phyloP scores from a whole-genome alignment of 116 monocot species.

The Phalaenopsis hybrid region DNA sequence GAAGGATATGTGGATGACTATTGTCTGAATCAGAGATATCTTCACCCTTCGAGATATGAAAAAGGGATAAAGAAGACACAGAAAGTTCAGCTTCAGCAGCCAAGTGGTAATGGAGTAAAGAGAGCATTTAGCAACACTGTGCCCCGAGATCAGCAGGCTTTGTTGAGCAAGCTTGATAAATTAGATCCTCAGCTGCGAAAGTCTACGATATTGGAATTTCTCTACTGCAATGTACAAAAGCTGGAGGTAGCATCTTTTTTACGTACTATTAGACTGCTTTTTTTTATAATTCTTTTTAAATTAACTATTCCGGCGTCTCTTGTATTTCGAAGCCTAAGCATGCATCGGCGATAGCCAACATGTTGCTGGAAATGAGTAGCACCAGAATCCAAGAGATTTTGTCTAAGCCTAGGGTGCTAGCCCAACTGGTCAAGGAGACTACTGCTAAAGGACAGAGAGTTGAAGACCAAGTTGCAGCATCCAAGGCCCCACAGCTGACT shows the following conservation, averaged over 20 bases:
- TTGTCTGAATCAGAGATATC: neutral
- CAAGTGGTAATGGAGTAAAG: constrained; percentile 3
- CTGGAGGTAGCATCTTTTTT: neutral
- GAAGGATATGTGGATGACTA: neutral
- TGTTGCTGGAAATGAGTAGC: neutral
- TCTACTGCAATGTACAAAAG: neutral
- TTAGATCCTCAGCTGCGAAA: neutral
- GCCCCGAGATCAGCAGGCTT: too few relatives aligned
- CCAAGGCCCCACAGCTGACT: neutral
- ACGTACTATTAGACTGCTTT: neutral
- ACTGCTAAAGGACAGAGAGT: neutral
- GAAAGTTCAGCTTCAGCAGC: neutral
- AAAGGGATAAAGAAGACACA: neutral
- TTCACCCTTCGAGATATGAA: neutral
- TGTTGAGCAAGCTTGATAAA: neutral
- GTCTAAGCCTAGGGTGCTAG: neutral
- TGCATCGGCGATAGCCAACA: neutral
- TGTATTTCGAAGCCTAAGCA: neutral
- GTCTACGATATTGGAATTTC: neutral
- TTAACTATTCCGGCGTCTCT: neutral
- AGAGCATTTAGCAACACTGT: neutral
- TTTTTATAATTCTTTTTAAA: too few relatives aligned
- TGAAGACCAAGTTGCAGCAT: neutral
- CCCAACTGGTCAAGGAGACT: neutral
- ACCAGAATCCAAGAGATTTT: neutral